phyloP scores from a whole-genome alignment of 306 rosid species.

The Lathyrus aphaca region DNA sequence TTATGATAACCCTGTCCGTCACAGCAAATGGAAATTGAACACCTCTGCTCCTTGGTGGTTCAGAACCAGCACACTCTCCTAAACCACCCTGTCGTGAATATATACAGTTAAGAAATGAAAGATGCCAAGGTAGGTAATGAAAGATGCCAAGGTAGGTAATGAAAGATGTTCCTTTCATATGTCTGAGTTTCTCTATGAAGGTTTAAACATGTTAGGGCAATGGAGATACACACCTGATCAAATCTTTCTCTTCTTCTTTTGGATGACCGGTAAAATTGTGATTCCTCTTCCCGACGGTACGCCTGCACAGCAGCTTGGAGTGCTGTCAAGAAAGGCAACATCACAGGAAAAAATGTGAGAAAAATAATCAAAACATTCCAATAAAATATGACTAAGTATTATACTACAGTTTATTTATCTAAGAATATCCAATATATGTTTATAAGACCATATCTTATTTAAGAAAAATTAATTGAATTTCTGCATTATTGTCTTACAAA shows the following conservation, averaged over 20 bases:
- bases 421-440: not conserved
- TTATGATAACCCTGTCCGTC: slow-evolving; percentile 88
- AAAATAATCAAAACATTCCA: slow-evolving; percentile 29
- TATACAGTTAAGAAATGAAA: slow-evolving; percentile 29
- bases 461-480: slow-evolving; percentile 22
- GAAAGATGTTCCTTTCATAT: slow-evolving; percentile 12
- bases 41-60: slow-evolving; percentile 78
- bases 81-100: slow-evolving; percentile 67
- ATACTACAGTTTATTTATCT: too few relatives aligned
- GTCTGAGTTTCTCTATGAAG: not conserved
- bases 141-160: slow-evolving; percentile 8
- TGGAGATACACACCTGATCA: slow-evolving; percentile 74
- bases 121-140: slow-evolving; percentile 22
- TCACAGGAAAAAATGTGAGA: slow-evolving; percentile 25
- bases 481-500: slow-evolving; percentile 63
- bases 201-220: slow-evolving; percentile 28
- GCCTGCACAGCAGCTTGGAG: slow-evolving; percentile 95
- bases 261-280: slow-evolving; percentile 70
- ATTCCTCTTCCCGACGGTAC: slow-evolving; percentile 84
- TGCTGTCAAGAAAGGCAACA: slow-evolving; percentile 54
- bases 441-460: slow-evolving; percentile 6
- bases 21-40: slow-evolving; percentile 97
- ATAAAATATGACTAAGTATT: not conserved
- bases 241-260: slow-evolving; percentile 82
- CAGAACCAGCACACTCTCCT: slow-evolving; percentile 68